These are phyloP conservation scores for Barnettozyma hawaiiensis DNA, from an alignment of 1,139 yeast species.

Conservation along the genomic window DNA sequence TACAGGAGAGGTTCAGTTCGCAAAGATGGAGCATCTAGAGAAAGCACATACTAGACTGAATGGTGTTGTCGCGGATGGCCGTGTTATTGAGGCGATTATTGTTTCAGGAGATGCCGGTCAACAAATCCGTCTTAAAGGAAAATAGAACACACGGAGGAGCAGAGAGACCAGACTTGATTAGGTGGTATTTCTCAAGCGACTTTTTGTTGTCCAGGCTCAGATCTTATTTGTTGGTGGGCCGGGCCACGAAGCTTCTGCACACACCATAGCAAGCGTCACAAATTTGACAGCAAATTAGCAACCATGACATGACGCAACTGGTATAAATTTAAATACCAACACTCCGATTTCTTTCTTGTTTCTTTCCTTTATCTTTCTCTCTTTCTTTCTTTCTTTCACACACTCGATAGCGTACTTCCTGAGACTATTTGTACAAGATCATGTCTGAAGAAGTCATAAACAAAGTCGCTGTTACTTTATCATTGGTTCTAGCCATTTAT, in stretches of 20 bases:
- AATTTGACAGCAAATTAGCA: background rate
- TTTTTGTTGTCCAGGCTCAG: background rate
- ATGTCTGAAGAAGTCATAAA: slow-evolving; percentile 22
- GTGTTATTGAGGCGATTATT: slow-evolving; percentile 19
- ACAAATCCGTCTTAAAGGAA: background rate
- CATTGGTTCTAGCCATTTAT: slow-evolving; percentile 48
- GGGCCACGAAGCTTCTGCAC: background rate
- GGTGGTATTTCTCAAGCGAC: too few species aligned
- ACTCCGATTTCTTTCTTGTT: too few species aligned
- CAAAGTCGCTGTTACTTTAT: slow-evolving; percentile 42
- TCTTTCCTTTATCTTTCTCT: too few species aligned
- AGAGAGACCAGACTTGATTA: background rate
- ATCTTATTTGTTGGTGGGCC: too few species aligned
- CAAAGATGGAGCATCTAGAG: slow-evolving; percentile 5
- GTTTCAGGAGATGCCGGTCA: background rate
- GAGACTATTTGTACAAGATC: too few species aligned
- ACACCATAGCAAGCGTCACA: background rate
- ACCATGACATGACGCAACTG: background rate
- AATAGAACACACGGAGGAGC: background rate
- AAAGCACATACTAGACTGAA: slow-evolving; percentile 14
- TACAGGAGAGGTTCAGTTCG: slow-evolving; percentile 20
- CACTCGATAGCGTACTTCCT: too few species aligned
- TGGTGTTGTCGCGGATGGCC: slow-evolving; percentile 25
- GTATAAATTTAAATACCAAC: background rate
- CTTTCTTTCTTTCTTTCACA: too few species aligned